Base-by-base conservation (phyloP, 2,329 filamentous ascomycete species). In the Penicillium sp. region DNA sequence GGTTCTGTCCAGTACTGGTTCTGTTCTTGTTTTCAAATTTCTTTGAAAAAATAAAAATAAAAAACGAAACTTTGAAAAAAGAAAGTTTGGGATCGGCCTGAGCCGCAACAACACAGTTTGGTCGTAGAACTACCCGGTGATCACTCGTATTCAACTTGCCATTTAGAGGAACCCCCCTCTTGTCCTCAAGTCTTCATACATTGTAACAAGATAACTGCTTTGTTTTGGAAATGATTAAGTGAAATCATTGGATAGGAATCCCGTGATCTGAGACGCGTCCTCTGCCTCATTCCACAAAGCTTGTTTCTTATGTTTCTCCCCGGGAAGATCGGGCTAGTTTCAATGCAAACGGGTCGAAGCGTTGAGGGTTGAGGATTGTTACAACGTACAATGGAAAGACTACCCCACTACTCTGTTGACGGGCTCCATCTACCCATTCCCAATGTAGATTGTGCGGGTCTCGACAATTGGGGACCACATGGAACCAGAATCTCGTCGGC, bases 31-130 rank as follows among this genome's bases (percentile, higher is more conserved):
- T 16, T 29, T 34, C 13, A 6, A 34, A 34, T 34, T 34, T 34
- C 33, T 34, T 16, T 2, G n/a, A 45, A 45, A 11, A 11, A 4
- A 4, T 11, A 31, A 10, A 10, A 31, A 31, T 2, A 11, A 29
- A 45, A 48, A 54, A 41, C 27, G 2, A 25, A 25, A 44, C 1
- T 27, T 27, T 27, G 13, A 25, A 31, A 31, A 29, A 13, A 29
- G 41, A 55, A 38, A 50, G 59, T 62, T 65, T 62, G 53, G 50
- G 50, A 59, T 64, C 62, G 59, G 63, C 58, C 60, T 64, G 60
- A 64, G 58, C 60, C 63, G 61, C 58, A 60, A 60, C 34, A 51
- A 49, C 29, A 15, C n/a, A 21, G 7, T n/a, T 13, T 41, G 11
- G 38, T 33, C 11, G 5, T 1, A 4, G 23, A 23, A 23, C 23